Base-by-base conservation (phyloP, 2,329 filamentous ascomycete genomes). In the Penicillium digitatum region DNA sequence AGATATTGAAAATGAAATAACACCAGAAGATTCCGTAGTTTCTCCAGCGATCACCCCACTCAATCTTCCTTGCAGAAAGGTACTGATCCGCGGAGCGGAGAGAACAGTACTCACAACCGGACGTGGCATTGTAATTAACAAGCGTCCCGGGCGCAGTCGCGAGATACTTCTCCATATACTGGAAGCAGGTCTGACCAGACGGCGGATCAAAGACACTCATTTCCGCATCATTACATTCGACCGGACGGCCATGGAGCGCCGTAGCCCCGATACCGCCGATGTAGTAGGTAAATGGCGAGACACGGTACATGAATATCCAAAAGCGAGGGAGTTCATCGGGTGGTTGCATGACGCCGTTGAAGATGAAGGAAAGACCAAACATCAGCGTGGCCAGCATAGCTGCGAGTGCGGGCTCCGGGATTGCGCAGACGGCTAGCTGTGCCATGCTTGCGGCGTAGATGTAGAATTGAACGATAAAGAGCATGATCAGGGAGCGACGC, bases 141-240 rank as follows among this genome's bases (percentile, higher is more conserved):
- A 89, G 71, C 39, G 78, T 80, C 0, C 84, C 86, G 1, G 81
- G 81, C 0, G 74, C 69, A 0, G 54, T 29, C 0, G 54, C 22
- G 1, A 84, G 80, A 60, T 82, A 87, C 0, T 63, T n/a, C 0
- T 53, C 43, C 62, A 89, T 69, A 65, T 87, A 91, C 10, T 81
- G 64, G 0, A 54, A 64, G 64, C 88, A 91, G 0, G 80, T 87
- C 64, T 76, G 57, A 27, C 78, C 78, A 1, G 69, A 52, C 0
- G 81, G 78, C 0, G 89, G 85, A 5, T 81, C 67, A 66, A 95
- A 86, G 29, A 72, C 66, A n/a, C 89, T 75, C 54, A 82, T 80
- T 69, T 95, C 90, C 65, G 87, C 88, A 7, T 71, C 60, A 0
- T 87, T 84, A 71, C 90, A 95, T 0, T 69, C 61, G 18, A 92